These are phyloP conservation scores for Fusarium sp. DNA, from an alignment of 2,329 filamentous ascomycete genomes.

Conservation along the genomic window DNA sequence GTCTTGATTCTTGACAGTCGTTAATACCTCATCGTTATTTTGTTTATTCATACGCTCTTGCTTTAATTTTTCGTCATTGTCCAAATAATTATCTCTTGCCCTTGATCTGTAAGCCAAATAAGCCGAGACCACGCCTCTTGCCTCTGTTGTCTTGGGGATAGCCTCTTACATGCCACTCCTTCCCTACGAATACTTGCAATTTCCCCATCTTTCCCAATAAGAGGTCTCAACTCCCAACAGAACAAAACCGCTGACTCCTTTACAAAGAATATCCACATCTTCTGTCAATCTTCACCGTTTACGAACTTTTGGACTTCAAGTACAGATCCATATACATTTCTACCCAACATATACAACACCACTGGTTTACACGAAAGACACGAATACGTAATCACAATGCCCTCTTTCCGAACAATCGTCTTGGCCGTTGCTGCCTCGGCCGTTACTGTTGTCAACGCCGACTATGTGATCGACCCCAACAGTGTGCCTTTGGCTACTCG, in stretches of 20 bases:
- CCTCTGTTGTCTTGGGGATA: slow-evolving; percentile 35
- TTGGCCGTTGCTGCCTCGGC: slow-evolving; percentile 67
- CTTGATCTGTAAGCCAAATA: slow-evolving; percentile 33
- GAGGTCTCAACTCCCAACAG: background rate
- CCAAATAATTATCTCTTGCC: background rate
- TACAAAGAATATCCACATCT: slow-evolving; percentile 17
- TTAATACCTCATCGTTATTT: slow-evolving; percentile 14
- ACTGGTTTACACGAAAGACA: slow-evolving; percentile 7
- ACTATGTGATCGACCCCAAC: slow-evolving; percentile 73
- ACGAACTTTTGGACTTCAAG: slow-evolving; percentile 23
- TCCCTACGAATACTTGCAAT: slow-evolving; percentile 19
- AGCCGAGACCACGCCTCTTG: slow-evolving; percentile 10
- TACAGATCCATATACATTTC: slow-evolving; percentile 21
- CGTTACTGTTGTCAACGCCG: slow-evolving; percentile 65
- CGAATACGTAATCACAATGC: slow-evolving; percentile 59
- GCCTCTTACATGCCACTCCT: slow-evolving; percentile 29
- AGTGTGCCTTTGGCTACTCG: slow-evolving; percentile 66
- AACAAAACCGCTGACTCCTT: slow-evolving; percentile 33
- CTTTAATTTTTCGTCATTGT: background rate
- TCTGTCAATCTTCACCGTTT: slow-evolving; percentile 23
- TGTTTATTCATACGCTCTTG: slow-evolving; percentile 11
- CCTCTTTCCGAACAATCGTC: slow-evolving; percentile 65
- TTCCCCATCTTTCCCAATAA: slow-evolving; percentile 11
- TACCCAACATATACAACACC: slow-evolving; percentile 19
- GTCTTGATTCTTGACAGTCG: slow-evolving; percentile 28